Percentiles rank a stretch among this genome's conserved stretches.
Conservation (phyloP, 2,329 filamentous ascomycete genomes). For the Ambrosiella xylebori region DNA sequence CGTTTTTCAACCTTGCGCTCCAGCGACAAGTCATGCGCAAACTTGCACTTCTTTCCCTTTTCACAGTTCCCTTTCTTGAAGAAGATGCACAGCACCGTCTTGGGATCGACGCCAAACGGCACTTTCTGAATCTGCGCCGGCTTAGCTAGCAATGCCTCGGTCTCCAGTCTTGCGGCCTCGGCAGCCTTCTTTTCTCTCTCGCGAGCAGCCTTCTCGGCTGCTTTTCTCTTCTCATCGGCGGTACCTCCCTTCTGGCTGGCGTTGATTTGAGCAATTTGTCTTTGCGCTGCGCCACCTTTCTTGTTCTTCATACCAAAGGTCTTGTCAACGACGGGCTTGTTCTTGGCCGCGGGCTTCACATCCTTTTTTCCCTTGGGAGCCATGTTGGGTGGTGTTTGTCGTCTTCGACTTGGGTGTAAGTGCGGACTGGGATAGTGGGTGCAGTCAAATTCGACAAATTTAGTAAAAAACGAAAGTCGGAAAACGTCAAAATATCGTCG, state of each 20-base stretch:
- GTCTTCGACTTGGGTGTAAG: not conserved
- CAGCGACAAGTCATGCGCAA: constrained; percentile 75
- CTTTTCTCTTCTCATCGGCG: constrained; percentile 74
- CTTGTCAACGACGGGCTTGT: constrained; percentile 76
- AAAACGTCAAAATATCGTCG: not conserved
- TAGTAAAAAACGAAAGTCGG: not conserved
- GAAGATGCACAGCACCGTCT: constrained; percentile 91
- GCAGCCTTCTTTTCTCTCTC: constrained; percentile 85
- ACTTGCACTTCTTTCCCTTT: constrained; percentile 96
- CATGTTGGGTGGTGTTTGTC: constrained; percentile 35
- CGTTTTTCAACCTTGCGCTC: constrained; percentile 88
- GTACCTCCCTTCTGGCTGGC: constrained; percentile 57
- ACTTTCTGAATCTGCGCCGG: constrained; percentile 95
- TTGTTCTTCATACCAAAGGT: constrained; percentile 99
- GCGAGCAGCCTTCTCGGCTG: constrained; percentile 45
- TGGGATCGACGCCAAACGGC: constrained; percentile 92
- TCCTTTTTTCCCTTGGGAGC: constrained; percentile 42
- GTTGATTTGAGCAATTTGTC: constrained; percentile 70
- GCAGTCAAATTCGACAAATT: not conserved
- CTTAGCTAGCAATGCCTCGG: constrained; percentile 68
- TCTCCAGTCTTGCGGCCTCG: constrained; percentile 67
- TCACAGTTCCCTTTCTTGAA: constrained; percentile 96
- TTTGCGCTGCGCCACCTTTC: constrained; percentile 82
- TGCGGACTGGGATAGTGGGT: not conserved
- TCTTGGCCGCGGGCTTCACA: constrained; percentile 37